Conservation (phyloP, 768 basidiomycete genomes). For the Hydnum rufescens region DNA sequence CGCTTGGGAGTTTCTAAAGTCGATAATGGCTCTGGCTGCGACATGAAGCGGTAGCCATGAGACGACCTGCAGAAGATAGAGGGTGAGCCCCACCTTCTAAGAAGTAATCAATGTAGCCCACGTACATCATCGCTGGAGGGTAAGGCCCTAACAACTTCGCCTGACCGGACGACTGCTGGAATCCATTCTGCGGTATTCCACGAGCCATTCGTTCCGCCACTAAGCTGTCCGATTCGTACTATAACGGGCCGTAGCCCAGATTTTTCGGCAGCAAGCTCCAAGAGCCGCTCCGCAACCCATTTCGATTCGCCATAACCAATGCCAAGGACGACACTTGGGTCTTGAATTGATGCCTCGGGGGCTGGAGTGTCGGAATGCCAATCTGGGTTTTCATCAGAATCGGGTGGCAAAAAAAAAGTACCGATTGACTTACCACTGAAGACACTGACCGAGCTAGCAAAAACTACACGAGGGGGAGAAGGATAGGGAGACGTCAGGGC, state of each 20-base stretch:
- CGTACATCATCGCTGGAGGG: constrained; percentile 1
- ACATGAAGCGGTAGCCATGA: constrained; percentile 15
- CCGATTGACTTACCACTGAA: constrained; percentile 3
- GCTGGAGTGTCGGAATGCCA: constrained; percentile 4
- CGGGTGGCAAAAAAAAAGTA: neutral
- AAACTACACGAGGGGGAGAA: constrained; percentile 8
- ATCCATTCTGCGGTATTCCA: constrained; percentile 28
- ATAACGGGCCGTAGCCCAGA: constrained; percentile 19
- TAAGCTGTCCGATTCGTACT: constrained; percentile 24
- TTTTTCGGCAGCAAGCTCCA: constrained; percentile 16
- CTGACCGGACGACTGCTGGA: constrained; percentile 23
- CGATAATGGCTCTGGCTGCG: constrained; percentile 14
- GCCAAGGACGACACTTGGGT: neutral
- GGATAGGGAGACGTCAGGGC: constrained; percentile 6
- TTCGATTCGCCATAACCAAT: constrained; percentile 16
- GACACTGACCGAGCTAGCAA: constrained; percentile 8
- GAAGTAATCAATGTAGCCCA: neutral
- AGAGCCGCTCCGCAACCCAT: constrained; percentile 21
- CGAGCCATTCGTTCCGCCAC: constrained; percentile 20
- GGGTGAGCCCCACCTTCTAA: neutral
- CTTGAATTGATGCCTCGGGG: constrained; percentile 6
- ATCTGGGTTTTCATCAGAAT: constrained; percentile 6
- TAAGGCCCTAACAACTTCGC: constrained; percentile 6
- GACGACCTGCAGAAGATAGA: constrained; percentile 7
- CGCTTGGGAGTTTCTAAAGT: constrained; percentile 12